These are phyloP conservation scores for Wickerhamomyces sydowiorum DNA, from an alignment of 805 yeast species.

Conservation along the genomic window DNA sequence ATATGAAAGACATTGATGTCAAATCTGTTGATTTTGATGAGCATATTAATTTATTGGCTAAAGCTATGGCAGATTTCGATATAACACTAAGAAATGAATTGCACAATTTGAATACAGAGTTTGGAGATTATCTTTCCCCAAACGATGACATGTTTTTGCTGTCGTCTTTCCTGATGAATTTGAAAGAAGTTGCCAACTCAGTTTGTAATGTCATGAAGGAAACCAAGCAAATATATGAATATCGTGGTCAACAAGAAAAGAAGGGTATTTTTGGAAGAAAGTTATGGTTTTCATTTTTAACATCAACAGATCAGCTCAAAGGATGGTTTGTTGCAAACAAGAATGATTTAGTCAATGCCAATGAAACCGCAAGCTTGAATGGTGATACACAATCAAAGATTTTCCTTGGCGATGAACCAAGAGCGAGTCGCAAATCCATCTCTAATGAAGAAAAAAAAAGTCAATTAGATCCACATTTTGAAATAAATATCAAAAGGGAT, in stretches of 20 bases:
- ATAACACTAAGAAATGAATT: constrained; percentile 28
- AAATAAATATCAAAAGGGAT: background rate
- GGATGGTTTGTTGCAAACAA: constrained; percentile 30
- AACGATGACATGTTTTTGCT: constrained; percentile 44
- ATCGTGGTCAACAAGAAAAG: constrained; percentile 25
- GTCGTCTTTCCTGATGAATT: constrained; percentile 43
- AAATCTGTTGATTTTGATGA: constrained; percentile 19
- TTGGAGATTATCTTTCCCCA: constrained; percentile 31
- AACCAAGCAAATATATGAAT: constrained; percentile 23
- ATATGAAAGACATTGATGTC: constrained; percentile 17
- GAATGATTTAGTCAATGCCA: constrained; percentile 11
- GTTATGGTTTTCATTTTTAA: constrained; percentile 38
- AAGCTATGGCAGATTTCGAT: constrained; percentile 31
- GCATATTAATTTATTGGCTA: constrained; percentile 19
- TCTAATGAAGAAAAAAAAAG: background rate
- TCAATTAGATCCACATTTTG: background rate
- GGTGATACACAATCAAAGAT: constrained; percentile 19
- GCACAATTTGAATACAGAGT: constrained; percentile 19
- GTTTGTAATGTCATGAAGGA: constrained; percentile 27
- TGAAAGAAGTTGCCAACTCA: constrained; percentile 32
- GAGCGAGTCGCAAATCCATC: background rate
- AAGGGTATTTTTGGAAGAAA: constrained; percentile 32
- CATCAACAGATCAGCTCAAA: constrained; percentile 26
- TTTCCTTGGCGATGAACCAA: constrained; percentile 2
- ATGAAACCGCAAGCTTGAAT: constrained; percentile 31